Evolutionary conservation across 106 monocot species (phyloP), one percentile per base, ranked within the genome.

Genomic region (Acorus gramineus): DNA sequence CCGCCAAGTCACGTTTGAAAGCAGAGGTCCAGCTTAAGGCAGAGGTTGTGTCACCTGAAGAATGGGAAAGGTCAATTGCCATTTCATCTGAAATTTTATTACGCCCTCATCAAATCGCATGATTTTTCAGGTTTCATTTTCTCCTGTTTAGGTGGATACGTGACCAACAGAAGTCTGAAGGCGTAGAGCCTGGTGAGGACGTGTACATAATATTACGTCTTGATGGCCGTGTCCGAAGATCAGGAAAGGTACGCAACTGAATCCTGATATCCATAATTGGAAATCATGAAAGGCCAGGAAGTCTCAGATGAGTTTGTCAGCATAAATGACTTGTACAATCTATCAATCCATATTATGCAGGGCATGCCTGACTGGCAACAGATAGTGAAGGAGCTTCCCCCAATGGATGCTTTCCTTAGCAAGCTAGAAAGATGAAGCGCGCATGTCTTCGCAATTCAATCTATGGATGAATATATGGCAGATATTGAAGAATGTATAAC

Each of bases 361-460:
- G 95, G 95, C 9, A 96, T 85, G 87, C 95, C 95, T 64, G 87
- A 96, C 63, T 96, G 95, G 95, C 80, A 76, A 66, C 75, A 96
- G 71, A 82, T 96, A 55, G 79, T 81, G 3, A 76, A 82, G 67
- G 95, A 96, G 73, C 61, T 96, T 53, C 87, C 95, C 11, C 95
- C 80, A 11, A 57, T 90, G 57, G 95, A 96, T 72, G 87, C 61
- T 62, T 57, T 96, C 4, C 84, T 90, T 11, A 96, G 95, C 82
- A 90, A 96, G 79, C 82, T 96, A 48, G 95, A 96, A 75, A 79
- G 78, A 74, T 96, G 63, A 84, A 28, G 28, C 1, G 28, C 28
- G 28, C 1, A 0, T 28, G 28, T 28, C 28, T 28, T 28, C 28
- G 28, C 28, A 28, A 28, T 28, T 28, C 28, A 28, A 28, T 28